Base-by-base conservation (phyloP, 192 early-diverging fungal genomes). In the Allomyces macrogynus region DNA sequence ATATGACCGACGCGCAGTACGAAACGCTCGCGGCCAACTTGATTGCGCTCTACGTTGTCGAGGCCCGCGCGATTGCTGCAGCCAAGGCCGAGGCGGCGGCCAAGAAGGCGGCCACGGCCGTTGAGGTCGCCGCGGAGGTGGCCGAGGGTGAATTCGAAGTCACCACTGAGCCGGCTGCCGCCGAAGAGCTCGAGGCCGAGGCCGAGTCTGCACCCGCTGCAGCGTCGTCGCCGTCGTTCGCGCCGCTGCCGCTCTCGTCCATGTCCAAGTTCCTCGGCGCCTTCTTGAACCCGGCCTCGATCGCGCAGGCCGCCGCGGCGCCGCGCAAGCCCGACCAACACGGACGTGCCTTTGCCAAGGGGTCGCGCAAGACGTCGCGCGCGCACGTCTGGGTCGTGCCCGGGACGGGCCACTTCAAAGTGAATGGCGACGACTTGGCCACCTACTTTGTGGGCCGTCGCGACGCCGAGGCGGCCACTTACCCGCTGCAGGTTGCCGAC, bases 381-480 rank as follows among this genome's bases (percentile, higher is more conserved):
- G 91, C 89, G 5, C 79, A 79, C 60, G 86, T 80, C 26, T 93
- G 81, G 82, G 64, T n/a, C n/a, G n/a, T n/a, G n/a, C n/a, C n/a
- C n/a, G n/a, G n/a, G n/a, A n/a, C n/a, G n/a, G n/a, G n/a, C n/a
- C n/a, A n/a, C n/a, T n/a, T n/a, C n/a, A n/a, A n/a, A n/a, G n/a
- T n/a, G n/a, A n/a, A n/a, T n/a, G n/a, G n/a, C n/a, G n/a, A n/a
- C n/a, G n/a, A n/a, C n/a, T n/a, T n/a, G n/a, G n/a, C n/a, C n/a
- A n/a, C n/a, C n/a, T n/a, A n/a, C n/a, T n/a, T n/a, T n/a, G n/a
- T n/a, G n/a, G n/a, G n/a, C n/a, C n/a, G n/a, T n/a, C n/a, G n/a
- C n/a, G n/a, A n/a, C n/a, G n/a, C n/a, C n/a, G n/a, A n/a, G n/a
- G n/a, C n/a, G n/a, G n/a, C n/a, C n/a, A n/a, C n/a, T n/a, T n/a